These are phyloP conservation scores for Micractinium sp. DNA, from an alignment of 139 green algal species.

Conservation along the genomic window DNA sequence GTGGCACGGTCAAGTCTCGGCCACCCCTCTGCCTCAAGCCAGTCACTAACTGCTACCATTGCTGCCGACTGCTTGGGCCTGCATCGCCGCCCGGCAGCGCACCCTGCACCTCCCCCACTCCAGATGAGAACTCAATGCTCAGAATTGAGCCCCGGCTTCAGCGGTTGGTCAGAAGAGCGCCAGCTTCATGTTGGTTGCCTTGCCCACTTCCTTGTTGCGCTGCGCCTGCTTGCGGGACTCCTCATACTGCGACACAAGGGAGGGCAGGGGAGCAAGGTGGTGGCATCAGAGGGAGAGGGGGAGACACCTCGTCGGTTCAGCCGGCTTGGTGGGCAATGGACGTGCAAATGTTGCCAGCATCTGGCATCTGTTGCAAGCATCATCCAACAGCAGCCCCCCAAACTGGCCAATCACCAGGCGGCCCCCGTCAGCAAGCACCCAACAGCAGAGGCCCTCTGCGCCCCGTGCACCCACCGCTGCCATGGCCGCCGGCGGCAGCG, in stretches of 20 bases:
- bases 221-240: slow-evolving; percentile 23
- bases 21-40: neutral
- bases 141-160: neutral
- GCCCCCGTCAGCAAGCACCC: no score
- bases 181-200: slow-evolving; percentile 9
- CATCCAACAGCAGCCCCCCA: no score
- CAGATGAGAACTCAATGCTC: neutral
- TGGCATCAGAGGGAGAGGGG: no score
- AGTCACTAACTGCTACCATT: no score
- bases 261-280: neutral
- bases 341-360: no score
- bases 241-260: slow-evolving; percentile 14
- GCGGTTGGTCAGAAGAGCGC: neutral
- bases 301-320: no score
- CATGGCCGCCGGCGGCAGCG: slow-evolving; percentile 4
- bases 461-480: neutral
- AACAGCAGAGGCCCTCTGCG: neutral
- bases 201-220: slow-evolving; percentile 30
- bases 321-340: no score
- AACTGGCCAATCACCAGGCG: no score
- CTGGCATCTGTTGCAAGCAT: no score
- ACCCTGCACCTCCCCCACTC: neutral
- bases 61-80: no score
- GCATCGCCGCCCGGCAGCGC: no score
- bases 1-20: no score